These are phyloP conservation scores for Adansonia digitata DNA, from an alignment of 345 rosid species.

Conservation along the genomic window DNA sequence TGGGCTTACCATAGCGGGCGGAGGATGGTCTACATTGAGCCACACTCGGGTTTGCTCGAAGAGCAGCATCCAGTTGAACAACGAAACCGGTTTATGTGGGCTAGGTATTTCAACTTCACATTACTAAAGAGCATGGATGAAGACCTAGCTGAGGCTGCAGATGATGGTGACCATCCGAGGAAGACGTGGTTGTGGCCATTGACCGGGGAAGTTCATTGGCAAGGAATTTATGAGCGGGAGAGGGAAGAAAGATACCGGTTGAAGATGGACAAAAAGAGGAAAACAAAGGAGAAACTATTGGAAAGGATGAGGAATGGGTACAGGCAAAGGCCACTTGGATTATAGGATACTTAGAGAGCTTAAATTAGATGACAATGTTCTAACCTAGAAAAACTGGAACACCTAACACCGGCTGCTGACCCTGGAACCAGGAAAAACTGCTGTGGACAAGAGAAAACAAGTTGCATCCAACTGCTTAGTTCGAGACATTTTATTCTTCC, in stretches of 20 bases:
- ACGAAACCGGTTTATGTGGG: constrained; percentile 72
- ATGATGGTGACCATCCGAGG: constrained; percentile 69
- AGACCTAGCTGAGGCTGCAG: constrained; percentile 98
- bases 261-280: constrained; percentile 97
- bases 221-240: constrained; percentile 89
- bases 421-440: neutral
- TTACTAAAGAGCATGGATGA: constrained; percentile 92
- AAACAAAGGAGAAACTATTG: constrained; percentile 58
- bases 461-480: constrained; percentile 5
- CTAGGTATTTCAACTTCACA: constrained; percentile 64
- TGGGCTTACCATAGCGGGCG: constrained; percentile 95
- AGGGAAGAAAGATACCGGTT: constrained; percentile 82
- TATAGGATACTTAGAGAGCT: constrained; percentile 21
- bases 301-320: constrained; percentile 70
- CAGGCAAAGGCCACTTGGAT: constrained; percentile 69
- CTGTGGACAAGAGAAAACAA: neutral
- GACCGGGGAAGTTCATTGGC: constrained; percentile 97
- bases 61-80: constrained; percentile 73
- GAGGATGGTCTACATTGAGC: constrained; percentile 87
- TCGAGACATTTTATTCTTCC: constrained; percentile 11
- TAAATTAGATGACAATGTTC: neutral
- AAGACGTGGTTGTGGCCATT: constrained; percentile 88
- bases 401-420: neutral
- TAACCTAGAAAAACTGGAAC: neutral
- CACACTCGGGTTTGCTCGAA: constrained; percentile 50